Conservation (phyloP, 352 stramenopile genomes). For the Saprolegnia parasitica region DNA sequence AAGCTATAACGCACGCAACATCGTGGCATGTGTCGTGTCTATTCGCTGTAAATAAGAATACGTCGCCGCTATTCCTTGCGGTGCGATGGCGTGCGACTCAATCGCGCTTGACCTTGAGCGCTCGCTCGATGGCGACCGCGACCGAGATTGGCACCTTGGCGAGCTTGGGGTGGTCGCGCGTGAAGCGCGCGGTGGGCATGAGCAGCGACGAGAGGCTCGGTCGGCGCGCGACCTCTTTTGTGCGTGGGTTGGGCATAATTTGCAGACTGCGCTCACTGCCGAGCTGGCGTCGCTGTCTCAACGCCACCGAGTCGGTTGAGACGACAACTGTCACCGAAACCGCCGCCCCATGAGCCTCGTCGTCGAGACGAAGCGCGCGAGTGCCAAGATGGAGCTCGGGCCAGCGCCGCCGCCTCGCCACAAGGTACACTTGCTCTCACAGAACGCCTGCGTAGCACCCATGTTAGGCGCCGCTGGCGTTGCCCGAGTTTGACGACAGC, state of each 20-base stretch:
- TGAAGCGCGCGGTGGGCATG: conserved; percentile 10
- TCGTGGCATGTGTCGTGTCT: too few species aligned
- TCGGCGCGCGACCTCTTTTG: background rate
- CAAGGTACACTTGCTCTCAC: background rate
- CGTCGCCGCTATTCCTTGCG: too few species aligned
- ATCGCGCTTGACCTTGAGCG: conserved; percentile 7
- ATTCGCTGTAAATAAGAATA: too few species aligned
- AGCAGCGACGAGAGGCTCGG: background rate
- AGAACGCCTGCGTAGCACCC: background rate
- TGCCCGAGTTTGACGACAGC: conserved; percentile 69
- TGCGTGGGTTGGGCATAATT: background rate
- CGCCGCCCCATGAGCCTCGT: conserved; percentile 1
- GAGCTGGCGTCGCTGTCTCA: too few species aligned
- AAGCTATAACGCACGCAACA: too few species aligned
- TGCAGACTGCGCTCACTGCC: conserved; percentile 2
- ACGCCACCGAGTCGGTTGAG: too few species aligned
- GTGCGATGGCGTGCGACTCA: background rate
- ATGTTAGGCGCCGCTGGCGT: conserved; percentile 38
- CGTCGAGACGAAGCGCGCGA: conserved; percentile 23
- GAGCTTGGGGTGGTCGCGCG: background rate
- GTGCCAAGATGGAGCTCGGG: background rate
- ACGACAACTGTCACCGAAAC: background rate
- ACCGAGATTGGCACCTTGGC: background rate
- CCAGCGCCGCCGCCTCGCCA: background rate
- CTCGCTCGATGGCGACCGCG: background rate